Evolutionary conservation across 352 stramenopile species (phyloP), one percentile per base, ranked within the genome.

Genomic region (Blastocystis sp.): DNA sequence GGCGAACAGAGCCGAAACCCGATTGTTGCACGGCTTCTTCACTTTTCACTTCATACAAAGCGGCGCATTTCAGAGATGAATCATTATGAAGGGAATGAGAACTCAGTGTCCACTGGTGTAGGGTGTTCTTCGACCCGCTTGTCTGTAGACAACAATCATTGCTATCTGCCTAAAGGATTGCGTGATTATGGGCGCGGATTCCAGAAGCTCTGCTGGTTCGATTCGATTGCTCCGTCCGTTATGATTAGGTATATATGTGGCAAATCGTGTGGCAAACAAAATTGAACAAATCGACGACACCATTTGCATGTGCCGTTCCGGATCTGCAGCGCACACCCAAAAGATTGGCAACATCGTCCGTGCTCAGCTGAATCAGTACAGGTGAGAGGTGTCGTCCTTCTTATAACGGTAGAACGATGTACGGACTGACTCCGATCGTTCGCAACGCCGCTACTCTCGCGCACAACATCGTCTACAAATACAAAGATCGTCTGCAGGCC

Each of bases 21-120:
- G 45, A 55, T 55, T 55, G 9, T 55, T 6, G 9, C 45, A 19
- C 45, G 9, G 9, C 45, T 55, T 55, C 45, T 55, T 55, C 45
- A 55, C 45, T 55, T 16, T 55, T 55, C 45, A 55, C 45, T n/a
- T 55, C 45, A 55, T 19, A 55, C 16, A 55, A 16, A 6, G 16
- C 9, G 9, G 16, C 45, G 16, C 6, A 55, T 63, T n/a, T 26
- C n/a, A 50, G 41, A 55, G 21, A 80, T 89, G 63, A 62, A 89
- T 89, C 63, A 80, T 80, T 89, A 78, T 61, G 79, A 80, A 60
- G 63, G 67, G 62, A 79, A 89, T 61, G 63, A 89, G 60, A 89
- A 89, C 62, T 45, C 62, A 65, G 63, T 89, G 2, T 89, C 67
- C n/a, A 80, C 67, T 59, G 63, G 63, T 79, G 55, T 80, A 45